phyloP scores from a whole-genome alignment of 768 basidiomycete genomes.

The Rhizopogon salebrosus region DNA sequence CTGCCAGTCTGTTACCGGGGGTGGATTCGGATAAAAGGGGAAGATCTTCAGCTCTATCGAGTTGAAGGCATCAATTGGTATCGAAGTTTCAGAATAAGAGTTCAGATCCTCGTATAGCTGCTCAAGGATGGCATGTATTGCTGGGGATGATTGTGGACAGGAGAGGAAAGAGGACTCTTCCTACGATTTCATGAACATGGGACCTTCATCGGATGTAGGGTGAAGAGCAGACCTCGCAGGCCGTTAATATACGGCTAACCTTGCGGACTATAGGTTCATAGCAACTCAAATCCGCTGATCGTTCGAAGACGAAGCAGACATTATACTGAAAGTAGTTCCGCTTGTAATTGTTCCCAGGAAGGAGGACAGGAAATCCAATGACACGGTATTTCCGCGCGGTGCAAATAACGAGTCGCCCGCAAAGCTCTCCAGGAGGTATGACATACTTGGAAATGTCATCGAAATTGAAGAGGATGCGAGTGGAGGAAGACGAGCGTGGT shows the following conservation, averaged over 20 bases:
- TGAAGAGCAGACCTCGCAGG: constrained; percentile 71
- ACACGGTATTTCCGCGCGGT: constrained; percentile 79
- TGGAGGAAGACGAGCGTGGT: constrained; percentile 45
- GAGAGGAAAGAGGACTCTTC: constrained; percentile 90
- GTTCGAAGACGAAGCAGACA: constrained; percentile 93
- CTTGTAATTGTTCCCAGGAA: constrained; percentile 70
- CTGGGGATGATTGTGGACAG: constrained; percentile 55
- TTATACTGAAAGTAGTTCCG: constrained; percentile 92
- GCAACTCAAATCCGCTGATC: constrained; percentile 85
- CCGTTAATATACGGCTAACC: constrained; percentile 80
- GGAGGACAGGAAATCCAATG: constrained; percentile 85
- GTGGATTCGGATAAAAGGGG: constrained; percentile 94
- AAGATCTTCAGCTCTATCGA: constrained; percentile 95
- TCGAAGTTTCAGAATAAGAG: constrained; percentile 94
- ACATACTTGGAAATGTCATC: constrained; percentile 91
- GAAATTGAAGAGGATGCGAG: constrained; percentile 74
- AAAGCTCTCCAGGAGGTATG: constrained; percentile 81
- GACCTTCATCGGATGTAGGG: not conserved
- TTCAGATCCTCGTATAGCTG: constrained; percentile 97
- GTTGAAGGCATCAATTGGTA: constrained; percentile 86
- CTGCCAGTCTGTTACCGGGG: constrained; percentile 87
- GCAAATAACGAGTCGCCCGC: constrained; percentile 85
- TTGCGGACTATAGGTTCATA: constrained; percentile 96
- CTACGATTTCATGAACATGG: constrained; percentile 31
- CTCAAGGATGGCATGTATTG: constrained; percentile 82